Evolutionary conservation across 441 rosid genomes (phyloP).

Genomic region (Gossypium gossypioides): DNA sequence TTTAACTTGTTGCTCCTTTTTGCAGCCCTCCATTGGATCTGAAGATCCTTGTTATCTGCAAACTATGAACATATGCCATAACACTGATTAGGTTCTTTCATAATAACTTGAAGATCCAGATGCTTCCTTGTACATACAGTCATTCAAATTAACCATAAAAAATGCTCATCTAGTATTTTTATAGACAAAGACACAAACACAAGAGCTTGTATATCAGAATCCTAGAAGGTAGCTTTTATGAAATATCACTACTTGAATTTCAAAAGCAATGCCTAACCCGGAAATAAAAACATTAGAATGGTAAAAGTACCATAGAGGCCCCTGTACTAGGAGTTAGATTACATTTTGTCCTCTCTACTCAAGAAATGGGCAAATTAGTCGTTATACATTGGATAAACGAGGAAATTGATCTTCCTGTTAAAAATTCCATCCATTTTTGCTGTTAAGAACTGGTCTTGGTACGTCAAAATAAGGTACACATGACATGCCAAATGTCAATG

Average conservation of each 20-base stretch:
- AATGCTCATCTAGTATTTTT: not conserved
- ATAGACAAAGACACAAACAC: not conserved
- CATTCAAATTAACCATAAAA: not conserved
- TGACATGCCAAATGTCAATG: too few relatives aligned
- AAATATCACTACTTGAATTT: not conserved
- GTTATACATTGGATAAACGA: too few relatives aligned
- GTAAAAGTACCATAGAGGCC: too few relatives aligned
- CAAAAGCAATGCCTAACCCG: not conserved
- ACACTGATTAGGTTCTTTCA: slow-evolving; percentile 14
- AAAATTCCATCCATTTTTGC: too few relatives aligned
- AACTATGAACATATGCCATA: slow-evolving; percentile 37
- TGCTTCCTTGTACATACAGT: not conserved
- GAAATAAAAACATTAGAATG: not conserved
- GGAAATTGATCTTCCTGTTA: too few relatives aligned
- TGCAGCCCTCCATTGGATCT: slow-evolving; percentile 63
- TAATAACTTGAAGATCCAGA: not conserved
- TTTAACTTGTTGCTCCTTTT: slow-evolving; percentile 78
- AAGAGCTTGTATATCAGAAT: not conserved
- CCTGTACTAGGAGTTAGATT: too few relatives aligned
- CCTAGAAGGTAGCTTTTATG: not conserved
- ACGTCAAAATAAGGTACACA: too few relatives aligned
- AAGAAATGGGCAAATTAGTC: too few relatives aligned
- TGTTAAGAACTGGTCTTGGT: too few relatives aligned
- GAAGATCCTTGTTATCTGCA: slow-evolving; percentile 76
- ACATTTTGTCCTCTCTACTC: too few relatives aligned